phyloP scores from a whole-genome alignment of 2,329 filamentous ascomycete species.

The Aspergillus brunneoviolaceus region DNA sequence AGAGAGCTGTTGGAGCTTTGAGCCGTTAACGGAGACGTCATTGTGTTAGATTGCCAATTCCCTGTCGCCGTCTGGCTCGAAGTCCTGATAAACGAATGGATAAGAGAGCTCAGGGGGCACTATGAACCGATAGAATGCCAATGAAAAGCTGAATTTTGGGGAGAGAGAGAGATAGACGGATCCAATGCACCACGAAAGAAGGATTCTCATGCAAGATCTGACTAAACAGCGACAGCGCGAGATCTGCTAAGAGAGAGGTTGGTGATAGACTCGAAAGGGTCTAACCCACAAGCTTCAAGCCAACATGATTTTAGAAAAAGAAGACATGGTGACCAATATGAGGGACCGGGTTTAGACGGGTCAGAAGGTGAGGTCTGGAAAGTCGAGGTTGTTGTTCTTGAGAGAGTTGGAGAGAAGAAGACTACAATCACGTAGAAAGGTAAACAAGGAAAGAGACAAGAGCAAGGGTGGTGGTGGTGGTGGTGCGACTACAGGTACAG shows the following conservation, averaged over 20 bases:
- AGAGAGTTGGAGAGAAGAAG: background rate
- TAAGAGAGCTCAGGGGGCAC: slow-evolving; percentile 11
- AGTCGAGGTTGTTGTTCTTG: background rate
- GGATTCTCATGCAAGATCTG: background rate
- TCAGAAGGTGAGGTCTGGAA: background rate
- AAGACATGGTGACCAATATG: slow-evolving; percentile 13
- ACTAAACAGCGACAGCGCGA: background rate
- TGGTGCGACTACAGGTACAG: slow-evolving; percentile 9
- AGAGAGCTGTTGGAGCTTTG: slow-evolving; percentile 19
- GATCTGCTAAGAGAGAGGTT: background rate
- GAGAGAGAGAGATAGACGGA: background rate
- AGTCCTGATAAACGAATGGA: background rate
- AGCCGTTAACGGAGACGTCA: slow-evolving; percentile 18
- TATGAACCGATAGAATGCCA: background rate
- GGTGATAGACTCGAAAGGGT: slow-evolving; percentile 15
- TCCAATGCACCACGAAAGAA: background rate
- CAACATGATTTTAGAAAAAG: slow-evolving; percentile 3
- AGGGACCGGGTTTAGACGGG: background rate
- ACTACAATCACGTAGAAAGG: background rate
- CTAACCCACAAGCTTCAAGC: slow-evolving; percentile 13
- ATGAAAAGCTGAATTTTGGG: background rate
- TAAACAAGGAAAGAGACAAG: slow-evolving; percentile 7
- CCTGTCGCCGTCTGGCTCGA: background rate
- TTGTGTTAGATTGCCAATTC: slow-evolving; percentile 7
- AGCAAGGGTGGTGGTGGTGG: slow-evolving; percentile 1